Conservation (phyloP, 768 basidiomycete species). For the Tricholomella constricta region DNA sequence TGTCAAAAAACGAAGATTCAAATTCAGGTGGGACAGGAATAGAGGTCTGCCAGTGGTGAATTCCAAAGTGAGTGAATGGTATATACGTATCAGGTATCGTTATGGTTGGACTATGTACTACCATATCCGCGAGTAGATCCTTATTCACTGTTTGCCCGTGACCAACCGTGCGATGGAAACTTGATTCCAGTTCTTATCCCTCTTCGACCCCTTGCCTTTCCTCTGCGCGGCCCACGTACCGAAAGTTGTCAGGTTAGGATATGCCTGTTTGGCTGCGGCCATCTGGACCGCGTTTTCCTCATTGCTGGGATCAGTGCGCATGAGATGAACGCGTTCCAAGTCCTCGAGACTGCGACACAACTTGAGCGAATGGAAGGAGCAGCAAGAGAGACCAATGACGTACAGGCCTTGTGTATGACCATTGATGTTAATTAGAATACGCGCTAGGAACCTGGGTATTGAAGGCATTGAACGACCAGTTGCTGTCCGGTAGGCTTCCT, state of each 20-base stretch:
- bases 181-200: conserved; percentile 28
- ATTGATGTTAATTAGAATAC: conserved; percentile 28
- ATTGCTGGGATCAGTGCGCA: conserved; percentile 12
- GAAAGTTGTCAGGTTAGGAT: conserved; percentile 30
- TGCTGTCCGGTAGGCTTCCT: conserved; percentile 28
- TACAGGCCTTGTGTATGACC: too few relatives aligned
- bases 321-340: conserved; percentile 28
- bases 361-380: not conserved
- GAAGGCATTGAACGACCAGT: conserved; percentile 29
- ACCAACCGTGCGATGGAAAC: conserved; percentile 24
- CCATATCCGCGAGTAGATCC: too few relatives aligned
- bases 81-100: too few relatives aligned
- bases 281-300: conserved; percentile 25
- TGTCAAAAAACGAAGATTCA: too few relatives aligned
- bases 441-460: conserved; percentile 28
- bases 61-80: too few relatives aligned
- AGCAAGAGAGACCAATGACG: too few relatives aligned
- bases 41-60: too few relatives aligned
- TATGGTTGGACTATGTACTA: not conserved
- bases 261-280: conserved; percentile 19
- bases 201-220: not conserved
- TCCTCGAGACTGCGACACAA: conserved; percentile 23
- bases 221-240: conserved; percentile 26
- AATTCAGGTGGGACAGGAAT: too few relatives aligned
- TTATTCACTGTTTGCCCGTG: conserved; percentile 25